A percentile compares a stretch with the other conserved stretches of the same genome.
Evolutionary conservation across 495 filamentous ascomycete species (phyloP).

Genomic region (Tuber magnatum): DNA sequence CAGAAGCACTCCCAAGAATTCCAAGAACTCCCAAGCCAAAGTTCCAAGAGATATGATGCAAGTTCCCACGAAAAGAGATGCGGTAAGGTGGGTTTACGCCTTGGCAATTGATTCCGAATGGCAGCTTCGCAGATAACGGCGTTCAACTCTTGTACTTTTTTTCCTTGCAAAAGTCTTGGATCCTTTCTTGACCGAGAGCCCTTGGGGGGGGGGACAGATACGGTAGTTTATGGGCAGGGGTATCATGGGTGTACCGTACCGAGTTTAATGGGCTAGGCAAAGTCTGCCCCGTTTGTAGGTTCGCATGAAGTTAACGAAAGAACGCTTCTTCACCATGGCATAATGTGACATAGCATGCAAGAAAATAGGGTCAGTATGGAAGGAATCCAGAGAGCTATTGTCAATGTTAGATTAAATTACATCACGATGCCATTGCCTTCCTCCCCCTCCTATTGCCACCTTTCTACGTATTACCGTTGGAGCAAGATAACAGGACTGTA

Average conservation of each 20-base stretch:
- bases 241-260: slow-evolving; percentile 2
- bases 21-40: slow-evolving; percentile 27
- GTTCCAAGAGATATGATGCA: slow-evolving; percentile 27
- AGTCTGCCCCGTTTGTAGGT: slow-evolving; percentile 2
- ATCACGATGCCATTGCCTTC: neutral
- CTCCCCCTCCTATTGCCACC: neutral
- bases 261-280: neutral
- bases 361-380: neutral
- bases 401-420: neutral
- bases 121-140: slow-evolving; percentile 14
- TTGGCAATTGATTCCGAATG: slow-evolving; percentile 24
- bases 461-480: neutral
- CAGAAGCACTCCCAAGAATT: slow-evolving; percentile 12
- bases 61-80: slow-evolving; percentile 12
- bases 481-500: neutral
- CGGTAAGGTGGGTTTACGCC: slow-evolving; percentile 7
- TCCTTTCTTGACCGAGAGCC: neutral
- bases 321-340: neutral
- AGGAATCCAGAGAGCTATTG: neutral
- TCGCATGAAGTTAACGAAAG: slow-evolving; percentile 8
- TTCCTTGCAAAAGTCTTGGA: slow-evolving; percentile 4
- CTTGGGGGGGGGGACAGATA: neutral
- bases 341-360: neutral
- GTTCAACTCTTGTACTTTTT: slow-evolving; percentile 13
- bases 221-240: slow-evolving; percentile 1